Evolutionary conservation across 2,329 filamentous ascomycete species (phyloP), one percentile per base, ranked within the genome.

Genomic region (Grosmannia penicillata): DNA sequence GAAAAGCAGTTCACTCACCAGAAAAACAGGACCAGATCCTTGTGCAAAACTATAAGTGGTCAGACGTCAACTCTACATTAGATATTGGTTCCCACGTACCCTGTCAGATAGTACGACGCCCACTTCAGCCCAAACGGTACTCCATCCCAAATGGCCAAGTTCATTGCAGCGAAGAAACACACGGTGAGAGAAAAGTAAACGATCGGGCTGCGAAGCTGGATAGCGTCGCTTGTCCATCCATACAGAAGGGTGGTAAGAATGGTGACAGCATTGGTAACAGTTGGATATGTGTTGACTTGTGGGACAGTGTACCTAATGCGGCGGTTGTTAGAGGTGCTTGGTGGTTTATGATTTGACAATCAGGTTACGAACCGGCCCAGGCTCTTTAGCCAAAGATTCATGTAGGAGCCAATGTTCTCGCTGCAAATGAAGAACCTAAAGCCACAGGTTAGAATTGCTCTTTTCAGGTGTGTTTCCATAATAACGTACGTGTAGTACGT

Each of bases 231-330:
- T 8, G 35, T 37, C 35, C 35, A 37, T 4, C 35, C 35, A 10
- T 37, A 37, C 15, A 15, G 3, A 19, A 37, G 27, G 14, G 35
- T 30, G 3, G 35, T 37, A 3, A 30, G 8, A 13, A 37, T 37
- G 7, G 35, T 37, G 18, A 37, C 30, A 13, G 35, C 35, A 17
- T 37, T 37, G 17, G 15, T 37, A 18, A 37, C 35, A 9, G 35
- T 37, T 7, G 35, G 35, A 21, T 37, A 37, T 2, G 35, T 37
- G 35, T 37, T 37, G 26, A 37, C 30, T 21, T 37, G 35, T 3
- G 26, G 26, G 6, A 37, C 35, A 3, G 35, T 27, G 35, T 30
- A 37, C 6, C 31, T 14, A 22, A n/a, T n/a, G n/a, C n/a, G n/a
- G n/a, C n/a, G n/a, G n/a, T n/a, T n/a, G n/a, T n/a, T n/a, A n/a